Evolutionary conservation across 164 flowering plant species (phyloP), one percentile per base, ranked within the genome.

Genomic region (Houttuynia cordata): DNA sequence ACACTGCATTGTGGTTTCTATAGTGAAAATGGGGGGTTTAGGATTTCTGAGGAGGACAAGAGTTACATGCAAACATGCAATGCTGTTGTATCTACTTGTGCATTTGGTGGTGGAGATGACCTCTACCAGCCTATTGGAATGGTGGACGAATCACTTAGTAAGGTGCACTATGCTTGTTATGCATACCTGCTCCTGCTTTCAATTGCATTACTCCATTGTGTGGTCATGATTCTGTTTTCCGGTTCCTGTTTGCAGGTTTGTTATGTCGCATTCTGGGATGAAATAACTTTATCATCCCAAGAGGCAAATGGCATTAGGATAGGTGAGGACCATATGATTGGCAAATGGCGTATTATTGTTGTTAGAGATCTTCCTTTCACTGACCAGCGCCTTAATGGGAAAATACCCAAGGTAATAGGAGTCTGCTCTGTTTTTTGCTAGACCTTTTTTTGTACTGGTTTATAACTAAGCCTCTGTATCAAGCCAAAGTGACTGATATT

Each of bases 61-160:
- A 58, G 40, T 39, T 93, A 70, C 73, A 76, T 91, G 95, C 62
- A 71, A 71, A 71, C 70, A 25, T 93, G 99, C 77, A 62, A 76
- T 70, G 86, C 76, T 67, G 99, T 86, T 63, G 89, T 93, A 20
- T 88, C 95, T 57, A 93, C 99, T 42, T 94, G 99, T 79, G 80
- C 97, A 67, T 94, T 94, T 82, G 99, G 99, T 63, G 99, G 99
- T 64, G 99, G 99, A 54, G 96, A 94, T 79, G 91, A 88, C 75
- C 87, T 94, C 66, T 86, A 88, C 77, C 96, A 94, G 69, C 97
- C 99, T 51, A 91, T 91, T 64, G 97, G 95, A 63, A 86, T 94
- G 95, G 75, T 85, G 49, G 74, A 83, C 62, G 70, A 83, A 68
- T 90, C 99, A 24, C 81, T 88, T 59, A 60, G 67, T 55, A 83